Evolutionary conservation across 164 flowering plant genomes (phyloP).

Genomic region (Stephania japonica): DNA sequence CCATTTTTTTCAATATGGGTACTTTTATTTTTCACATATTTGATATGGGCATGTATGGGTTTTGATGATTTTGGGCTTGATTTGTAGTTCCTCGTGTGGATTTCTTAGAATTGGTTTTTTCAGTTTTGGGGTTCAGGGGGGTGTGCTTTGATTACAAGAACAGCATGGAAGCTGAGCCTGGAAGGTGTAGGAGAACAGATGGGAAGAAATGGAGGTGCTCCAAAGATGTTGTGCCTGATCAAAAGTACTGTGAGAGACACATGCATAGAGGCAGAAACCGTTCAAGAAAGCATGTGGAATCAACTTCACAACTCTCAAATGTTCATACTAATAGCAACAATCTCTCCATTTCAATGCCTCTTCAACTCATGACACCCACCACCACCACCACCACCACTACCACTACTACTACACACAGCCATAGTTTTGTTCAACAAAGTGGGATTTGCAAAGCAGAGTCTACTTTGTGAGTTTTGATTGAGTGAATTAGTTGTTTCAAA

Average conservation of each 20-base stretch:
- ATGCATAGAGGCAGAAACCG: conserved; percentile 71
- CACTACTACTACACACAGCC: conserved; percentile 6
- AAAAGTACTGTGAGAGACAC: conserved; percentile 57
- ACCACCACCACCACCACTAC: conserved; percentile 6
- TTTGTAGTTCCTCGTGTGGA: no score
- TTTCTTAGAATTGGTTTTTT: no score
- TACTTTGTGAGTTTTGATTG: conserved; percentile 2
- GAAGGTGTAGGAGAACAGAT: conserved; percentile 60
- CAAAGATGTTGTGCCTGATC: conserved; percentile 37
- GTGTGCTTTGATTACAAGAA: conserved; percentile 23
- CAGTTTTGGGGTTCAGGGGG: conserved; percentile 24
- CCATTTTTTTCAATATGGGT: neutral
- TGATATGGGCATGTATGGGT: conserved; percentile 1
- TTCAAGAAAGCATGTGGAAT: conserved; percentile 86
- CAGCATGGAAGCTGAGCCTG: conserved; percentile 49
- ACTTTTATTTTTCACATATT: neutral
- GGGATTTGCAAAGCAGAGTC: conserved; percentile 17
- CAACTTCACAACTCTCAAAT: neutral
- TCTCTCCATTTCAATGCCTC: conserved; percentile 20
- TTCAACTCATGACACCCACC: conserved; percentile 19
- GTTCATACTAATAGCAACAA: conserved; percentile 6
- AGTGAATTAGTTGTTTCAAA: conserved; percentile 7
- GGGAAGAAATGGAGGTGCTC: conserved; percentile 50
- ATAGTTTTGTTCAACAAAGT: conserved; percentile 35
- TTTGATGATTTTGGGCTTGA: neutral